These are phyloP conservation scores for Termitomyces sp. DNA, from an alignment of 768 basidiomycete genomes.

Conservation along the genomic window DNA sequence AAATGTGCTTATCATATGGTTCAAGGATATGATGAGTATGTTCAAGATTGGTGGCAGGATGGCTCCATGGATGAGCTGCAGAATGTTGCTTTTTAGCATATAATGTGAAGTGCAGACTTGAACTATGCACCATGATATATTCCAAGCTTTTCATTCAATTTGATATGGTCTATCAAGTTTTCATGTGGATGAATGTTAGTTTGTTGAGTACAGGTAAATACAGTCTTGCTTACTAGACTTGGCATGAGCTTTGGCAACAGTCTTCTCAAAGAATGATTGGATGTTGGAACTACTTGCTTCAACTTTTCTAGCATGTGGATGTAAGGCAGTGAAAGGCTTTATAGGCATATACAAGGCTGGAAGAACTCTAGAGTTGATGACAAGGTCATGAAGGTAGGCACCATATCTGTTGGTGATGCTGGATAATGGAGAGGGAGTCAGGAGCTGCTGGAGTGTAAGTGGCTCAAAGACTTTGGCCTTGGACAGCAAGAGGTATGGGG, in stretches of 20 bases:
- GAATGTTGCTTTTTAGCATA: neutral
- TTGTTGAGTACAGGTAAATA: neutral
- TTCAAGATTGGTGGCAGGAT: neutral
- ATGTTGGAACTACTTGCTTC: neutral
- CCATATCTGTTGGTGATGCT: neutral
- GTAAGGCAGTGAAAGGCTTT: neutral
- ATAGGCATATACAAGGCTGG: neutral
- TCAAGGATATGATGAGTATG: neutral
- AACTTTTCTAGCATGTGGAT: neutral
- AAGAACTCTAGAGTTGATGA: neutral
- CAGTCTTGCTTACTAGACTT: neutral
- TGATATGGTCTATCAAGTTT: neutral
- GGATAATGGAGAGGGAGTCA: neutral
- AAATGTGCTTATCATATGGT: neutral
- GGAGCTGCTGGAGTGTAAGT: neutral
- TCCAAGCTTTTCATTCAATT: neutral
- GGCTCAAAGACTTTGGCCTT: neutral
- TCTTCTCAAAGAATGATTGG: neutral
- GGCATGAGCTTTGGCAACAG: neutral
- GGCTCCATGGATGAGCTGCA: neutral
- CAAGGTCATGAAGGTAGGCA: neutral
- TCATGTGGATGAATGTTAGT: neutral
- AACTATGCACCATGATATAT: neutral
- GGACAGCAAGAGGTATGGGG: neutral
- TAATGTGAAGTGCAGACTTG: too few species aligned